Evolutionary conservation across 192 early-diverging fungal species (phyloP), one percentile per base, ranked within the genome.

Genomic region (Jimgerdemannia lactiflua): DNA sequence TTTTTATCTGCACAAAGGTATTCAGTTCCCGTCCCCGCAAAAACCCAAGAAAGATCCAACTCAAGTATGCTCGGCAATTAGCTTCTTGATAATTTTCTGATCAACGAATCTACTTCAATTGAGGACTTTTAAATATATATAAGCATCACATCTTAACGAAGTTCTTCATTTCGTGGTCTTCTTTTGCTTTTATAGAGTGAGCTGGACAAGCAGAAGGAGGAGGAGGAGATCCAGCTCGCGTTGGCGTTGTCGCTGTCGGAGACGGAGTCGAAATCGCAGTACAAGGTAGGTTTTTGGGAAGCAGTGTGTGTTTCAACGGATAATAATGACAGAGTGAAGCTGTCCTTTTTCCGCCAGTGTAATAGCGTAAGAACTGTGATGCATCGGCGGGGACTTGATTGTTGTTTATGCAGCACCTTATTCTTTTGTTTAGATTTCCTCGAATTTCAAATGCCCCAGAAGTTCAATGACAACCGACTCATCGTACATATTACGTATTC

Each of bases 161-260:
- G 9, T 63, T 54, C 10, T 74, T 63, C 39, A 4, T 42, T 64
- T 44, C 70, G 17, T 29, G 66, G 75, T 4, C 14, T 63, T 10
- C 19, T 29, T 19, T 64, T 43, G 0, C 29, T 29, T 29, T 29
- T 1, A 29, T 79, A 88, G 81, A 87, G 83, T 64, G 90, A 95
- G 44, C 72, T 90, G n/a, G 93, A 94, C 63, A 94, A 91, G 72
- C 91, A 95, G 75, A 95, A 97, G 74, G 97, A 99, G 79, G 95
- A 97, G 74, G 97, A 99, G 39, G 95, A 99, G 54, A 77, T 97
- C 67, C 94, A 99, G 82, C 79, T 97, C 66, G 97, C 97, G 20
- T 74, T 99, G 78, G 96, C 95, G 4, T 79, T 99, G 65, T 97
- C 96, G 3, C 82, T 97, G 41, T 95, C 95, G 8, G 91, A 89